Conservation (phyloP, 306 rosid species). For the Amphicarpaea edgeworthii region DNA sequence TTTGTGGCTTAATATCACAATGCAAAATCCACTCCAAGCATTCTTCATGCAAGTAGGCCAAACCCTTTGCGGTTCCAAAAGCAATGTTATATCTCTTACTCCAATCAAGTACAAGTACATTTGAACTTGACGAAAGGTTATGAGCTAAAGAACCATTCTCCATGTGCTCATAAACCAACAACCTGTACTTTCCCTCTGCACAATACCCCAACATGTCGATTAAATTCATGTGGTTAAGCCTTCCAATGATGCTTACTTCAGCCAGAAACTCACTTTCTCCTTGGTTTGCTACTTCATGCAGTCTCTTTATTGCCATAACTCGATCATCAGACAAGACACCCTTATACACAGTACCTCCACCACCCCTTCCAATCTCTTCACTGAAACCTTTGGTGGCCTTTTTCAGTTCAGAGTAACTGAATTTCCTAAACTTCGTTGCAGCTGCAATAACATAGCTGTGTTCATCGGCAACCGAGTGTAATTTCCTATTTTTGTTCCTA, state of each 20-base stretch:
- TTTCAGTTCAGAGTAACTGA: slow-evolving; percentile 31
- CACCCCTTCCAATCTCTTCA: slow-evolving; percentile 40
- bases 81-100: slow-evolving; percentile 33
- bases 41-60: slow-evolving; percentile 65
- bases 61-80: slow-evolving; percentile 59
- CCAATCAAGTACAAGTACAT: slow-evolving; percentile 43
- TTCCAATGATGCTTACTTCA: slow-evolving; percentile 37
- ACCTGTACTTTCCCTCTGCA: slow-evolving; percentile 34
- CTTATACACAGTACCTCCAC: slow-evolving; percentile 37
- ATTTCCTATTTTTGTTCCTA: not conserved
- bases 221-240: slow-evolving; percentile 45
- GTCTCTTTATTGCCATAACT: slow-evolving; percentile 17
- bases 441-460: slow-evolving; percentile 23
- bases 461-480: not conserved
- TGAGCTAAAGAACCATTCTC: slow-evolving; percentile 41
- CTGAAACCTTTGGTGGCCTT: slow-evolving; percentile 32
- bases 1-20: slow-evolving; percentile 51
- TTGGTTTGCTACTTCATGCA: slow-evolving; percentile 12
- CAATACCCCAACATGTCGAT: slow-evolving; percentile 43
- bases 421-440: slow-evolving; percentile 19
- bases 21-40: slow-evolving; percentile 73
- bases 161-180: slow-evolving; percentile 47
- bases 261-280: slow-evolving; percentile 41
- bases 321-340: slow-evolving; percentile 29
- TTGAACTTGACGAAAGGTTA: not conserved